Base-by-base conservation (phyloP, 2,329 filamentous ascomycete species). In the Westerdykella ornata region DNA sequence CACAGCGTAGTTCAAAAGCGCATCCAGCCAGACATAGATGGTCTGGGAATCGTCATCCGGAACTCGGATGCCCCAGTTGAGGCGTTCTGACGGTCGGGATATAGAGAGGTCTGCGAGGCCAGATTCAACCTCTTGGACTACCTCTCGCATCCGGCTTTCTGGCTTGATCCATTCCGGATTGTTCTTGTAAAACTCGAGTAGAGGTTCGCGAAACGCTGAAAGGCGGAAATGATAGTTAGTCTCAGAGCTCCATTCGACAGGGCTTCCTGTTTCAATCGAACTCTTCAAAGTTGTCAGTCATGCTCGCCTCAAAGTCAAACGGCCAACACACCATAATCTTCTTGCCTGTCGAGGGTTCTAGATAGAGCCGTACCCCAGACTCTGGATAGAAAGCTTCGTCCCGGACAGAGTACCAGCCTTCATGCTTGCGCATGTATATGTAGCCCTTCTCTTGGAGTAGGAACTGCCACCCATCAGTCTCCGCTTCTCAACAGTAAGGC, bases 11-110 rank as follows among this genome's bases (percentile, higher is more conserved):
- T 96, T 98, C 56, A 97, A 76, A 20, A 98, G 77, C 1, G 92
- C 92, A 67, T 98, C 94, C 0, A 98, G 77, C 92, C 92, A 98
- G 22, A 98, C 94, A 59, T 98, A 98, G 43, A 98, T 90, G 2
- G 89, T 97, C 66, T 97, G 92, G 14, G 72, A 78, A 0, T 77
- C 71, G 56, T 98, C 92, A 39, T 82, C 82, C 0, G 92, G 92
- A 18, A 96, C 92, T 5, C 75, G 81, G 42, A 98, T 85, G 3
- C 92, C 92, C 92, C 92, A 98, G 17, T 72, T 77, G 31, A 97
- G 68, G 36, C 92, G 78, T 41, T 82, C 79, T 3, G 76, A 72
- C 0, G 92, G 92, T 19, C 94, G 77, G 2, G 90, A 97, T 38
- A 96, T 79, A 3, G 88, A 96, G 12, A 98, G 74, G 62, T 98